Base-by-base conservation (phyloP, 2,329 filamentous ascomycete species). In the Fusarium zealandicum region DNA sequence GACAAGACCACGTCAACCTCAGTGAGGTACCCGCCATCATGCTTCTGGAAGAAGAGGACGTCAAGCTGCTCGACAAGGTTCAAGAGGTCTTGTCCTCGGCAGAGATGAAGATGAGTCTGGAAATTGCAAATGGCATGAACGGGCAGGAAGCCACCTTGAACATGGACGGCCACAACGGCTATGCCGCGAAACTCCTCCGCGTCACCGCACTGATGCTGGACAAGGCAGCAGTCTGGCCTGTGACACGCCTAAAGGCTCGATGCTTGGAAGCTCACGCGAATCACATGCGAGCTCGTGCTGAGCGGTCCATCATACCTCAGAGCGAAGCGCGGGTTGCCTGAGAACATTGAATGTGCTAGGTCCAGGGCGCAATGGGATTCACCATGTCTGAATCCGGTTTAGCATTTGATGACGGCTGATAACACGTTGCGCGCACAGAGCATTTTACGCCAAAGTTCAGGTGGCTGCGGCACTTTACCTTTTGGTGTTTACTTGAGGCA, bases 41-140 rank as follows among this genome's bases (percentile, higher is more conserved):
- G 85, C 82, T 97, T 4, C 80, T 98, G 1, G 93, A 97, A 68
- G 90, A 95, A 14, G 93, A 98, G 69, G 93, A 99, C 63, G 83
- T 90, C 61, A 93, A 93, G 72, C 80, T 98, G 2, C 77, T 98
- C 6, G 81, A 84, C 37, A 96, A 96, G 75, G 86, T 97, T 18
- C 84, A 90, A 62, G 88, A 91, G 59, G 88, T 98, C 9, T 76
- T 97, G 33, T 78, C 82, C 30, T 89, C 85, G 57, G 87, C 91
- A 9, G 91, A 96, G 71, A 80, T 85, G 68, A 96, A 96, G 75
- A 87, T 96, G 78, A 86, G 83, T 49, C 75, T 86, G 59, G 78
- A 81, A 17, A 65, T 79, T 17, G 69, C 72, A 55, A 72, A 71
- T 41, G 80, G 78, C 41, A 75, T 82, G 66, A 80, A 75, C n/a